A percentile compares a stretch with the other conserved stretches of the same genome.
phyloP scores from a whole-genome alignment of 1,284 basidiomycete genomes.

The Tremellales sp. region DNA sequence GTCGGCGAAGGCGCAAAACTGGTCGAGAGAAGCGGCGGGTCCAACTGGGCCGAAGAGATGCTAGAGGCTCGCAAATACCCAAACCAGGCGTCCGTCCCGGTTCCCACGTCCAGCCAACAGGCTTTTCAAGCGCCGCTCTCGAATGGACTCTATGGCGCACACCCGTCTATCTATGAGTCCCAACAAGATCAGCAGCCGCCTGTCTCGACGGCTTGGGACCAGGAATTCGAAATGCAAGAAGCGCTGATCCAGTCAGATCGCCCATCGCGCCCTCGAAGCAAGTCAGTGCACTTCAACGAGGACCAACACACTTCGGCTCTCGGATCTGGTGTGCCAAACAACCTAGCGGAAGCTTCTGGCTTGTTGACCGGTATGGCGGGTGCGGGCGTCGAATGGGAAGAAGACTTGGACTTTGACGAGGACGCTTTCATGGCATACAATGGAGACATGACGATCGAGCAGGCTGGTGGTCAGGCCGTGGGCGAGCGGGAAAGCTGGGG shows the following conservation, averaged over 20 bases:
- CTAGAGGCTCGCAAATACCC: too few species aligned
- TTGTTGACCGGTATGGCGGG: slow-evolving; percentile 38
- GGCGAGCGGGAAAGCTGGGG: slow-evolving; percentile 53
- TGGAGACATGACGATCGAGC: slow-evolving; percentile 20
- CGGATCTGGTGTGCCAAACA: slow-evolving; percentile 29
- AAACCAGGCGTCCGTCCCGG: too few species aligned
- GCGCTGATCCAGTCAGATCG: slow-evolving; percentile 22
- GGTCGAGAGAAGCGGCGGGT: slow-evolving; percentile 32
- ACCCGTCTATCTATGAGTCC: not conserved
- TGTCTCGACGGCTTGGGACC: slow-evolving; percentile 29
- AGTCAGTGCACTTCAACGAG: slow-evolving; percentile 48
- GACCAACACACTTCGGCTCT: slow-evolving; percentile 3
- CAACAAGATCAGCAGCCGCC: not conserved
- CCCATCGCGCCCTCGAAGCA: slow-evolving; percentile 21
- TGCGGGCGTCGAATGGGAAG: slow-evolving; percentile 42
- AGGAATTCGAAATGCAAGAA: slow-evolving; percentile 32
- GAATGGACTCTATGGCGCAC: not conserved
- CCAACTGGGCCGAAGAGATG: slow-evolving; percentile 18
- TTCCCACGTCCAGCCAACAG: too few species aligned
- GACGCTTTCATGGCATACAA: slow-evolving; percentile 38
- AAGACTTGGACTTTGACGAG: slow-evolving; percentile 33
- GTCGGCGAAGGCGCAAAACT: slow-evolving; percentile 44
- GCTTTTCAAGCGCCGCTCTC: not conserved
- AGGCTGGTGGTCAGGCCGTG: too few species aligned
- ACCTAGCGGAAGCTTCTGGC: slow-evolving; percentile 51